These are phyloP conservation scores for Tetracladium setigerum DNA, from an alignment of 495 filamentous ascomycete genomes.

Conservation along the genomic window DNA sequence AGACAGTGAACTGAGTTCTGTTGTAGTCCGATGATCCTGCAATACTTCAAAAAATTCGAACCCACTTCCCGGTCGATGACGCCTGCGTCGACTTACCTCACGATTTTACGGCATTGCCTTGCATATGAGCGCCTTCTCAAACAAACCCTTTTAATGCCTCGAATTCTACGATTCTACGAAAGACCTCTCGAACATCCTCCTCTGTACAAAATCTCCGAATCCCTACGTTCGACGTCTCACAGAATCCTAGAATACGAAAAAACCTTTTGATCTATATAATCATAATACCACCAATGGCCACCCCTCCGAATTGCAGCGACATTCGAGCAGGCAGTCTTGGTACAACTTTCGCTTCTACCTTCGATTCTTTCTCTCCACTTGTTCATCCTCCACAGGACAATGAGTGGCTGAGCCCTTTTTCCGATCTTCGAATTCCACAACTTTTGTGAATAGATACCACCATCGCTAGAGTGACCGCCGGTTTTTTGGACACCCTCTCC, in stretches of 20 bases:
- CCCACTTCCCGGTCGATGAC: conserved; percentile 2
- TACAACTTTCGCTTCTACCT: conserved; percentile 1
- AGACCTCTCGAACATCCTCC: conserved; percentile 7
- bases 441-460: conserved; percentile 12
- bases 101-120: conserved; percentile 22
- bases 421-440: background rate
- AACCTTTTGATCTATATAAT: conserved; percentile 9
- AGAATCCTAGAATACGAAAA: background rate
- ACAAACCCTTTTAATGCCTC: conserved; percentile 3
- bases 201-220: conserved; percentile 15
- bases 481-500: background rate
- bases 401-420: background rate
- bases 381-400: no score
- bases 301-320: background rate
- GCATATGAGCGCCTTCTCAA: conserved; percentile 20
- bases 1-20: conserved; percentile 18
- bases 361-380: conserved; percentile 1
- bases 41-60: background rate
- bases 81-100: conserved; percentile 10
- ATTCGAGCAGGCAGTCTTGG: background rate
- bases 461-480: conserved; percentile 22
- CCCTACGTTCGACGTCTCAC: conserved; percentile 8
- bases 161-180: no score
- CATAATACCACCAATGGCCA: conserved; percentile 1
- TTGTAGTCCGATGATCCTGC: conserved; percentile 14